Conservation (phyloP, 208 protist genomes). For the Trypanosoma cruzi region DNA sequence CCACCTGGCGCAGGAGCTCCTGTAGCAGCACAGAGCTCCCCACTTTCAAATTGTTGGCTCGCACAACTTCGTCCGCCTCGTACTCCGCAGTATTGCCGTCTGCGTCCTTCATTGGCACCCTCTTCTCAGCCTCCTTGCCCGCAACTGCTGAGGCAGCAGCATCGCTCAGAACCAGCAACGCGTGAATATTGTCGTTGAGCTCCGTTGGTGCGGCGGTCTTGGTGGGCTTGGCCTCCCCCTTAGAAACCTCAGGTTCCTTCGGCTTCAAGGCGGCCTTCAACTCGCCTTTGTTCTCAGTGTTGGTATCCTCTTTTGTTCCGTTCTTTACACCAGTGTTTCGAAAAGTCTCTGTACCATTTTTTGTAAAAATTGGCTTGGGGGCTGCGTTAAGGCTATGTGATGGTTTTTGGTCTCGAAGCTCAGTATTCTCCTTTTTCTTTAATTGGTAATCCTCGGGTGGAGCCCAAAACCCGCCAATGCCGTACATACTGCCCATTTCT, state of each 20-base stretch:
- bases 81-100: slow-evolving; percentile 44
- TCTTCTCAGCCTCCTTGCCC: slow-evolving; percentile 27
- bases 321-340: neutral
- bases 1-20: slow-evolving; percentile 45
- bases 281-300: too few relatives aligned
- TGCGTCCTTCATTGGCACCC: slow-evolving; percentile 12
- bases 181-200: slow-evolving; percentile 6
- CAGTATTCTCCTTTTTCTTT: neutral
- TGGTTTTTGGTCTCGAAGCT: neutral
- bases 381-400: neutral
- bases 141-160: neutral
- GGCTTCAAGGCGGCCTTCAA: neutral
- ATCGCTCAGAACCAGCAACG: slow-evolving; percentile 12
- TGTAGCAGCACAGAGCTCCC: slow-evolving; percentile 35
- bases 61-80: slow-evolving; percentile 29
- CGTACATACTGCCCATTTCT: slow-evolving; percentile 30
- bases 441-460: neutral
- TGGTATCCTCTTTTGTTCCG: neutral
- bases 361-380: neutral
- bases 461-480: neutral
- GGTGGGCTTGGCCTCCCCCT: neutral
- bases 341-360: too few relatives aligned
- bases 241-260: neutral
- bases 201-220: neutral
- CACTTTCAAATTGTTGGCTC: slow-evolving; percentile 7